Base-by-base conservation (phyloP, 768 basidiomycete species). In the Myochromella boudieri region DNA sequence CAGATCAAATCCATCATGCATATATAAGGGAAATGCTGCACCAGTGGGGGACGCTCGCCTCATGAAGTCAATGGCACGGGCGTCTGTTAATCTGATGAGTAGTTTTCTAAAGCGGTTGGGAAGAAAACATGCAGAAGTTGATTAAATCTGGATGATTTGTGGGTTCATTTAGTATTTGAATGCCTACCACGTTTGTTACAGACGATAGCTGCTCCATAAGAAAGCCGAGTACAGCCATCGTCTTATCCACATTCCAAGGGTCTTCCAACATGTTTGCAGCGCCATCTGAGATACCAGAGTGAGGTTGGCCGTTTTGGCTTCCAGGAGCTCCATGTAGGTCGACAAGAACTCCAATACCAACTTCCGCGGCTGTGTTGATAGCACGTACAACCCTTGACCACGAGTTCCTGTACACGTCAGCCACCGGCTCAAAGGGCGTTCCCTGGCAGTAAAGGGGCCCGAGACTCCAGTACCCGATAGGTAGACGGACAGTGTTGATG, bases 251-350 rank as follows among this genome's bases (percentile, higher is more conserved):
- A 55, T 84, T 76, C 24, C 52, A 59, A 18, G 59, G 48, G 27
- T 62, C 60, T 20, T 64, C 58, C 59, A 85, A 82, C 54, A 85
- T 73, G 15, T 69, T 63, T 15, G 75, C 69, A 29, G 68, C 53
- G 21, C 77, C 57, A 42, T 80, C 75, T 15, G 82, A 84, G 3
- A 81, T 74, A 0, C 87, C 87, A 42, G 82, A 82, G 55, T 89
- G 87, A 14, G 80, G 70, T 57, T 87, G 82, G 32, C 74, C 74
- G 59, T 88, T 90, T 62, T 89, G 87, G 59, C 85, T 87, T 17
- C 87, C 87, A 7, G 79, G 76, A n/a, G 83, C 85, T 12, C 83
- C 80, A 57, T 89, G 87, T 20, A 89, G 63, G 63, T 89, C 87
- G 70, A 69, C 57, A 43, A 71, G 77, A 32, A 94, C 86, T 1